Conservation (phyloP, 2,329 filamentous ascomycete genomes). For the Nigrospora osmanthi region DNA sequence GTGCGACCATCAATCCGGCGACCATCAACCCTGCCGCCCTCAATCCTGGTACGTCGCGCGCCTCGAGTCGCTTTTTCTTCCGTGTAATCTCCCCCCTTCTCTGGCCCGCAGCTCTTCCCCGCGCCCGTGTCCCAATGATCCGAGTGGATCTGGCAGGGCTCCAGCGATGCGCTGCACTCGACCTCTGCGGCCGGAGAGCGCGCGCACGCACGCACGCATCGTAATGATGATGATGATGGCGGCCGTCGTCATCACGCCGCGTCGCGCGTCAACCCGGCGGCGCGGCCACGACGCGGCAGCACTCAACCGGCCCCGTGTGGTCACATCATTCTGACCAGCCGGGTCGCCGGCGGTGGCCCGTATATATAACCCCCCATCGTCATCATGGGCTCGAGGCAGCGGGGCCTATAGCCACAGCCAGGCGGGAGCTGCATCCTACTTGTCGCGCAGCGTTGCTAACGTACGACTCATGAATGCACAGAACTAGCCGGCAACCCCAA, state of each 20-base stretch:
- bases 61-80: neutral
- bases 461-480: constrained; percentile 23
- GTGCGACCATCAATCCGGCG: constrained; percentile 86
- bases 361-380: too few species aligned
- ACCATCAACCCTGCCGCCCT: constrained; percentile 59
- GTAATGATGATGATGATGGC: too few species aligned
- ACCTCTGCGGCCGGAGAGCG: too few species aligned
- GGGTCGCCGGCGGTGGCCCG: too few species aligned
- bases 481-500: constrained; percentile 40
- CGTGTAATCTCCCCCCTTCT: too few species aligned
- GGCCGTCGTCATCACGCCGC: too few species aligned
- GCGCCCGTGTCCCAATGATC: neutral
- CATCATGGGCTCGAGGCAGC: neutral
- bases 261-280: too few species aligned
- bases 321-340: too few species aligned
- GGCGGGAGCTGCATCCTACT: constrained; percentile 2
- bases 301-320: too few species aligned
- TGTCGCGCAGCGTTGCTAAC: constrained; percentile 13
- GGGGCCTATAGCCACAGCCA: constrained; percentile 1
- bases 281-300: too few species aligned
- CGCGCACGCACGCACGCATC: too few species aligned
- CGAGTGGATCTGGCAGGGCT: neutral
- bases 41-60: constrained; percentile 51
- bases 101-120: neutral
- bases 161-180: too few species aligned